Conservation (phyloP, 805 yeast genomes). For the Cyberlindnera suaveolens region DNA sequence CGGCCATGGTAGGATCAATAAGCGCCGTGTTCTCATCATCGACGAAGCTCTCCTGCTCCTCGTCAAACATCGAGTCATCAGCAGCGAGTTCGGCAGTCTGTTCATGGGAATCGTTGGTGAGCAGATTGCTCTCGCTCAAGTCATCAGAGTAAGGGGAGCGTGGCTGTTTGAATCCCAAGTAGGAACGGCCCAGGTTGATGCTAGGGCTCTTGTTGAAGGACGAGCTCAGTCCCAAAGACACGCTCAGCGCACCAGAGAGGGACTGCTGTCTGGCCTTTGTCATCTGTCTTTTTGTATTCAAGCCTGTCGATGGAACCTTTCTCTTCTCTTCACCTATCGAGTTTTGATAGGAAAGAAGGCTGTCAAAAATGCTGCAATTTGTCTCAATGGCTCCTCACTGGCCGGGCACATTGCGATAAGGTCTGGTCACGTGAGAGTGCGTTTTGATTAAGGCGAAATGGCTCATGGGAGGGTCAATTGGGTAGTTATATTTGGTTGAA, state of each 20-base stretch:
- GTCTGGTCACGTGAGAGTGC: too few relatives aligned
- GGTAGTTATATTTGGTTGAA: too few relatives aligned
- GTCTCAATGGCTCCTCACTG: too few relatives aligned
- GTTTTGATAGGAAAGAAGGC: too few relatives aligned
- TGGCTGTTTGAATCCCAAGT: constrained; percentile 21
- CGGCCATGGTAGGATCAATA: constrained; percentile 5
- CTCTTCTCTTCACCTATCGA: too few relatives aligned
- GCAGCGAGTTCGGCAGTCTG: constrained; percentile 52
- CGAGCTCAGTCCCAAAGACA: constrained; percentile 23
- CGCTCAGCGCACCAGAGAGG: constrained; percentile 21
- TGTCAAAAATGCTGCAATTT: too few relatives aligned
- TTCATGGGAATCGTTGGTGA: constrained; percentile 31
- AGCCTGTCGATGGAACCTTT: too few relatives aligned
- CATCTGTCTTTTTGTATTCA: neutral
- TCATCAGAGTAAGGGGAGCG: neutral
- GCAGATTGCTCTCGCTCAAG: neutral
- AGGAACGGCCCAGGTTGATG: constrained; percentile 17
- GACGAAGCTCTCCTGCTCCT: neutral
- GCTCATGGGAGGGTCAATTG: too few relatives aligned
- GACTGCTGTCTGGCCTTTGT: constrained; percentile 13
- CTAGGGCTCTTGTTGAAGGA: constrained; percentile 13
- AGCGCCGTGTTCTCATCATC: constrained; percentile 6
- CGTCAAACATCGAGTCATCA: constrained; percentile 42
- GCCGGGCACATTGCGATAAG: too few relatives aligned
- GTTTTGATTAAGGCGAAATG: too few relatives aligned